Base-by-base conservation (phyloP, 441 rosid genomes). In the Populus hybrid region DNA sequence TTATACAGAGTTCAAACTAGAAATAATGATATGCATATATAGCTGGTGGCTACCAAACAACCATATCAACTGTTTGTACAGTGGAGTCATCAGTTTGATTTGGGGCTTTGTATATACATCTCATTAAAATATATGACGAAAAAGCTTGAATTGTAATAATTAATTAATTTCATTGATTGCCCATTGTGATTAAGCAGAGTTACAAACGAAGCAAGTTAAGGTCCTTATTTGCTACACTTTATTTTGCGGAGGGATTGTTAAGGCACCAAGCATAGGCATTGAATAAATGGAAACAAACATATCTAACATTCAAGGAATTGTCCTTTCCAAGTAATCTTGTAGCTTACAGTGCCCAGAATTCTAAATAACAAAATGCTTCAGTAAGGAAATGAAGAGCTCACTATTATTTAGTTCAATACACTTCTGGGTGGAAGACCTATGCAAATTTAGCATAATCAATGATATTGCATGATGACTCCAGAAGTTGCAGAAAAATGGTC, bases 1-100 rank as follows among this genome's bases (percentile, higher is more conserved):
- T 64, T 34, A 68, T 24, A 30, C 9, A 24, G 28, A 72, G 23
- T 69, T 16, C 64, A 76, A 80, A 50, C 73, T 70, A 74, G 67
- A 73, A 32, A 23, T 6, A 34, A 69, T 28, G 4, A 14, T 3
- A 67, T 67, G n/a, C 20, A 67, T 26, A 67, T 26, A 26, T 69
- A 69, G 72, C 35, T 61, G 38, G 59, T 20, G 18, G 61, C 40
- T 7, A 78, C 63, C 57, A 35, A 59, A 42, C 28, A 70, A 64
- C 16, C 63, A 38, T 50, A 68, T 46, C 28, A 21, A 54, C 34
- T 23, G 34, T 12, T 28, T 30, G 59, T 7, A 34, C 30, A 6
- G 38, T 7, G 8, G 36, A 32, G 5, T 68, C 67, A 73, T 30
- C 30, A 63, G 32, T 65, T 74, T 12, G 24, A 36, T 21, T 57